Conservation (phyloP, 2,329 filamentous ascomycete species). For the Pseudocercospora fijiensis region DNA sequence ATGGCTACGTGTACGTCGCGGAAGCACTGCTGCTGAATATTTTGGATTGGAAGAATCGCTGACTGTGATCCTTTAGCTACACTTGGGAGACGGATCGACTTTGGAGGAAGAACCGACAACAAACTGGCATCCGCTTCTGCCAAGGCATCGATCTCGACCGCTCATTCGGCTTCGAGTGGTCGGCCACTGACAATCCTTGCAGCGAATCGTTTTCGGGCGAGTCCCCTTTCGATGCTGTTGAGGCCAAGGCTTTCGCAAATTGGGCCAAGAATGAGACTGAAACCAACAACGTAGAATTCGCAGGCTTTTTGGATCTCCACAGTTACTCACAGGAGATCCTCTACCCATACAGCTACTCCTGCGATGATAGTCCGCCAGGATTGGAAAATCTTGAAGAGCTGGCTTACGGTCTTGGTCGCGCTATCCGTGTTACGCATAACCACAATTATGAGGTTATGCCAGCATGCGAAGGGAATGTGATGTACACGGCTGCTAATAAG, state of each 20-base stretch:
- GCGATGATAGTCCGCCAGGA: constrained; percentile 72
- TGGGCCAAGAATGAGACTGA: constrained; percentile 81
- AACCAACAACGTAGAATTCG: constrained; percentile 69
- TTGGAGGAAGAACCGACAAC: constrained; percentile 92
- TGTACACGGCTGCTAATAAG: constrained; percentile 37
- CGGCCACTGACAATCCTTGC: constrained; percentile 75
- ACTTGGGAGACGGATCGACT: constrained; percentile 88
- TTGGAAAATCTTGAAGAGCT: constrained; percentile 91
- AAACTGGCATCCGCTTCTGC: constrained; percentile 78
- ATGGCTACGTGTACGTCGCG: constrained; percentile 67
- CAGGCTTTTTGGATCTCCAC: constrained; percentile 87
- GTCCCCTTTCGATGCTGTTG: constrained; percentile 76
- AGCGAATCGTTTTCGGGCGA: constrained; percentile 87
- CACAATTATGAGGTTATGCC: constrained; percentile 62
- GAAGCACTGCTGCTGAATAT: background rate
- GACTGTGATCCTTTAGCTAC: constrained; percentile 50
- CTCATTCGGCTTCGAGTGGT: constrained; percentile 82
- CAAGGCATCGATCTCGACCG: constrained; percentile 86
- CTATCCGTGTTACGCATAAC: constrained; percentile 78
- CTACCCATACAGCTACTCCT: constrained; percentile 88
- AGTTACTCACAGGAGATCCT: constrained; percentile 94
- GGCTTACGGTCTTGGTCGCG: constrained; percentile 81
- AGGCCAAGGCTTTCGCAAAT: constrained; percentile 70
- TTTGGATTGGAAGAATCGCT: background rate
- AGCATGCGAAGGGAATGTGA: constrained; percentile 78